Evolutionary conservation across 2,329 filamentous ascomycete genomes (phyloP).

Genomic region (Cadophora sp.): DNA sequence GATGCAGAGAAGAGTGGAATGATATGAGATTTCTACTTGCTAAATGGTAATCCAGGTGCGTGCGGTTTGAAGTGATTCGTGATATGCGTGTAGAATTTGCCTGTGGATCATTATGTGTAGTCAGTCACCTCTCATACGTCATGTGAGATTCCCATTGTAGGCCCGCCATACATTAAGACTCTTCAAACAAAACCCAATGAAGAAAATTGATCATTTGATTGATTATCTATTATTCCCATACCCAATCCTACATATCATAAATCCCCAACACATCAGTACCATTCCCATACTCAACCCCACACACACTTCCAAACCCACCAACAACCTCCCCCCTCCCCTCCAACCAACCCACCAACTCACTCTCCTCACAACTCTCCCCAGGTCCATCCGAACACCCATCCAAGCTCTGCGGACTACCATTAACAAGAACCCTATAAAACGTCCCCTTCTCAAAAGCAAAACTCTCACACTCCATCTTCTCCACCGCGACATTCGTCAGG

Average conservation of each 20-base stretch:
- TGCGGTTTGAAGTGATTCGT: too few relatives aligned
- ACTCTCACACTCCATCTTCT: constrained; percentile 58
- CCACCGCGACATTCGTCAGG: constrained; percentile 59
- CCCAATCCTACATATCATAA: constrained; percentile 24
- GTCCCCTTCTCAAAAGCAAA: constrained; percentile 53
- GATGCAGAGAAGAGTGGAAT: too few relatives aligned
- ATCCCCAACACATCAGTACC: constrained; percentile 39
- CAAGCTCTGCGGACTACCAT: constrained; percentile 56
- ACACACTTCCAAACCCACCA: constrained; percentile 51
- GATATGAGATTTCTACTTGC: too few relatives aligned
- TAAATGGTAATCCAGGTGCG: too few relatives aligned
- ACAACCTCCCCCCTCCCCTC: constrained; percentile 45
- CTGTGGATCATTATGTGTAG: too few relatives aligned
- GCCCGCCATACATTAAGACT: too few relatives aligned
- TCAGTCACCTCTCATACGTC: too few relatives aligned
- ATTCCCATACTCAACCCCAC: constrained; percentile 44
- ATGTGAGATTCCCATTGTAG: too few relatives aligned
- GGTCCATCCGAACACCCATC: constrained; percentile 57
- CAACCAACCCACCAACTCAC: constrained; percentile 32
- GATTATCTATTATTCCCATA: not conserved
- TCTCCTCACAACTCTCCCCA: constrained; percentile 50
- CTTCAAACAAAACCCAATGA: too few relatives aligned
- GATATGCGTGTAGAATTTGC: too few relatives aligned
- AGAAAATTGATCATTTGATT: too few relatives aligned
- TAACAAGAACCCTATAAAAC: constrained; percentile 59